Conservation (phyloP, 371 early-diverging fungal genomes). For the Gilbertella persicaria region DNA sequence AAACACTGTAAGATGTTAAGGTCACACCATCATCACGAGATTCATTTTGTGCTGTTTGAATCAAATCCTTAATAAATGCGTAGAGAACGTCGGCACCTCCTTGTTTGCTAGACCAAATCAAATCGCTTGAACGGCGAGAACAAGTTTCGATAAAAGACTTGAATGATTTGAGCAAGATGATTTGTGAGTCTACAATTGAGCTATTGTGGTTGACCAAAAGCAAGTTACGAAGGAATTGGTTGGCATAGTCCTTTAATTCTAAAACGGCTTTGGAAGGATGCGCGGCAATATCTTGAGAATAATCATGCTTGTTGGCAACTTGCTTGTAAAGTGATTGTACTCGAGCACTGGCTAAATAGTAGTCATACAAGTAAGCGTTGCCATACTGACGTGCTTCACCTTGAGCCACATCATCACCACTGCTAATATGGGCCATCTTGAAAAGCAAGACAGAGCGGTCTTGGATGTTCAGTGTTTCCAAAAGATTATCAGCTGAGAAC, state of each 20-base stretch:
- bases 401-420: conserved; percentile 30
- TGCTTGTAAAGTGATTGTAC: conserved; percentile 24
- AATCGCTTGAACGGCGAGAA: conserved; percentile 28
- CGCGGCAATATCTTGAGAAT: conserved; percentile 10
- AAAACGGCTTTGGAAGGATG: conserved; percentile 28
- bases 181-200: conserved; percentile 42
- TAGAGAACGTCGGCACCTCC: conserved; percentile 9
- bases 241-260: conserved; percentile 20
- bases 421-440: conserved; percentile 19
- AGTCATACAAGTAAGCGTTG: conserved; percentile 41
- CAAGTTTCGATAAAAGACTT: conserved; percentile 36
- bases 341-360: conserved; percentile 26
- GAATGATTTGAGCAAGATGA: conserved; percentile 36
- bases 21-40: conserved; percentile 29
- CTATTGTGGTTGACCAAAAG: conserved; percentile 37
- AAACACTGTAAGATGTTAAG: conserved; percentile 26
- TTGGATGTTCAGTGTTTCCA: conserved; percentile 19
- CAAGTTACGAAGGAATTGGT: conserved; percentile 22
- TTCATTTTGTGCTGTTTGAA: conserved; percentile 21
- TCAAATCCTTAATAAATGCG: conserved; percentile 28
- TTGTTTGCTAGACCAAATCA: conserved; percentile 35
- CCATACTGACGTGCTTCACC: conserved; percentile 44
- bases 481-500: conserved; percentile 12
- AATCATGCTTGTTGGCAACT: conserved; percentile 9
- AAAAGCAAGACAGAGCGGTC: conserved; percentile 4